Percentiles rank a stretch among this genome's conserved stretches.
These are phyloP conservation scores for Stropharia rugosoannulata DNA, from an alignment of 768 basidiomycete genomes.

Conservation along the genomic window DNA sequence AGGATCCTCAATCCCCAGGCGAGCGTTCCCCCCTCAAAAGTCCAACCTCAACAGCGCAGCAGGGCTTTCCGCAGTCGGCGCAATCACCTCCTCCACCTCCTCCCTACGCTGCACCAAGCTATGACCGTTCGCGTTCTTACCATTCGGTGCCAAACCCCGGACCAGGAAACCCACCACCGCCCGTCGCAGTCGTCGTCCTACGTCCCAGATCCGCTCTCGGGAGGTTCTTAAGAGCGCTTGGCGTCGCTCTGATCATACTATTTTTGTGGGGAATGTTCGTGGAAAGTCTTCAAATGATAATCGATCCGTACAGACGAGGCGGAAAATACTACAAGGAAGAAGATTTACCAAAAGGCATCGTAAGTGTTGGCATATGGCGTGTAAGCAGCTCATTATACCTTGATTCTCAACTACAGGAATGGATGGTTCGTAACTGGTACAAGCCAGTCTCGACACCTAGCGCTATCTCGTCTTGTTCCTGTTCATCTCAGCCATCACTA, in stretches of 20 bases:
- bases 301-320: neutral
- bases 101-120: neutral
- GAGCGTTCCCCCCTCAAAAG: constrained; percentile 24
- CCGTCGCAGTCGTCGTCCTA: neutral
- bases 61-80: neutral
- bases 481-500: neutral
- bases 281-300: constrained; percentile 12
- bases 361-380: neutral
- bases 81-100: neutral
- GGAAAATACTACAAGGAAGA: neutral
- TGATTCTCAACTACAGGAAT: neutral
- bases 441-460: neutral
- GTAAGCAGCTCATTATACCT: neutral
- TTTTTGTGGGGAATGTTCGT: constrained; percentile 21
- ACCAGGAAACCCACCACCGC: neutral
- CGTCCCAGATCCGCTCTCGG: neutral
- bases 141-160: neutral
- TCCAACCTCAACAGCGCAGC: neutral
- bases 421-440: constrained; percentile 1
- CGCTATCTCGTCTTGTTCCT: neutral
- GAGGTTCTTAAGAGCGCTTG: constrained; percentile 19
- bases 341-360: neutral
- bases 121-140: neutral
- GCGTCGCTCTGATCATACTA: constrained; percentile 17
- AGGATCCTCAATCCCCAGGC: constrained; percentile 3